Evolutionary conservation across 805 yeast species (phyloP).

Genomic region (Millerago galiae): DNA sequence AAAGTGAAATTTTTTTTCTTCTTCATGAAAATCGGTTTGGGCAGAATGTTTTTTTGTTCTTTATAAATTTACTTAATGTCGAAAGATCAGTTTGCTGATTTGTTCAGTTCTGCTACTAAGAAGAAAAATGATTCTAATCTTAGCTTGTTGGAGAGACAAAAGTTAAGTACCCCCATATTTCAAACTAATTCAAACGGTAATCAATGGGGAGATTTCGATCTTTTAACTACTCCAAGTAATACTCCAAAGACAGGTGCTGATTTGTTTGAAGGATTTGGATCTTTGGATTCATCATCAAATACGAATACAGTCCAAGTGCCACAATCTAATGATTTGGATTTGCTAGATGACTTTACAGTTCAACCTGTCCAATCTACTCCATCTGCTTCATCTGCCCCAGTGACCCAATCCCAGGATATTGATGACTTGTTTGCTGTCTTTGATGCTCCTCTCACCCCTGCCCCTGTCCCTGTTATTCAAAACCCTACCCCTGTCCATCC

Average conservation of each 20-base stretch:
- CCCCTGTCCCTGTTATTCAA: slow-evolving; percentile 1
- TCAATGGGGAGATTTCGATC: slow-evolving; percentile 33
- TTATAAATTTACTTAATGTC: background rate
- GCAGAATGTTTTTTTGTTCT: too few species aligned
- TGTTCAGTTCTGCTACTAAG: slow-evolving; percentile 17
- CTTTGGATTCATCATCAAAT: background rate
- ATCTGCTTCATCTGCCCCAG: background rate
- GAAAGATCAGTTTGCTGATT: slow-evolving; percentile 23
- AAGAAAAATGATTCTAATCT: slow-evolving; percentile 24
- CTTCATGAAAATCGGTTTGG: background rate
- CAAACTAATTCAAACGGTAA: slow-evolving; percentile 1
- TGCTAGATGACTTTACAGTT: background rate
- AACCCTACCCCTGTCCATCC: slow-evolving; percentile 6
- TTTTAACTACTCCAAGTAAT: slow-evolving; percentile 19
- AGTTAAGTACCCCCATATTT: slow-evolving; percentile 9
- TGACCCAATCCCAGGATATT: slow-evolving; percentile 13
- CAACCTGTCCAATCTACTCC: background rate
- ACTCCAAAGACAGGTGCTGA: slow-evolving; percentile 1
- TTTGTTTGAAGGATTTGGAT: slow-evolving; percentile 21
- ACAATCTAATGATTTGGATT: background rate
- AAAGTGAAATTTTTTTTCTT: slow-evolving; percentile 6
- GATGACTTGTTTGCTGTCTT: slow-evolving; percentile 29
- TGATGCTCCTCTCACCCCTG: slow-evolving; percentile 16
- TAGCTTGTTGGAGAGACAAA: slow-evolving; percentile 30
- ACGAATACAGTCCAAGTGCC: slow-evolving; percentile 5